Percentiles rank a stretch among this genome's conserved stretches.
Evolutionary conservation across 768 basidiomycete species (phyloP).

Genomic region (Collybia mongolica): DNA sequence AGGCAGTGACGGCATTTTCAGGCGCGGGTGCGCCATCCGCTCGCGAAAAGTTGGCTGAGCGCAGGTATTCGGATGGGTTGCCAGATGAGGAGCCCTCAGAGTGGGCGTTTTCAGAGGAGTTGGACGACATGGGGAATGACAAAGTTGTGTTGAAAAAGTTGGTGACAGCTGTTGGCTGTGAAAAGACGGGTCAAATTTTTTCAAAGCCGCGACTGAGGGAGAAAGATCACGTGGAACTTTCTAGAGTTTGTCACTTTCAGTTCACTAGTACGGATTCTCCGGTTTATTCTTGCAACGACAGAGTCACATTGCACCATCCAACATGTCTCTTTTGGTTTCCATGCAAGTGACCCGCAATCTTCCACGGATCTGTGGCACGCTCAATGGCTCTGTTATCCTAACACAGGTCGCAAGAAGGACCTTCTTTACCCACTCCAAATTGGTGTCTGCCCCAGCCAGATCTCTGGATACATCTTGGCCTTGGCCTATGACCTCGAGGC

Average conservation of each 20-base stretch:
- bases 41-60: slow-evolving; percentile 47
- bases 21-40: slow-evolving; percentile 36
- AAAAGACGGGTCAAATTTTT: slow-evolving; percentile 9
- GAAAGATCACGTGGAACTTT: slow-evolving; percentile 12
- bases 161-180: not conserved
- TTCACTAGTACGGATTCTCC: too few species aligned
- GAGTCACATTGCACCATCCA: slow-evolving; percentile 1
- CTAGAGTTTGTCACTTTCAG: not conserved
- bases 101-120: slow-evolving; percentile 17
- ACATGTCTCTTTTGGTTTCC: slow-evolving; percentile 12
- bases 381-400: too few species aligned
- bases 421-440: slow-evolving; percentile 14
- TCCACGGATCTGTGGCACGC: too few species aligned
- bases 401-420: slow-evolving; percentile 2
- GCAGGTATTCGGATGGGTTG: slow-evolving; percentile 44
- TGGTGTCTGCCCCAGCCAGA: slow-evolving; percentile 16
- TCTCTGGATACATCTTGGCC: slow-evolving; percentile 15
- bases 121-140: slow-evolving; percentile 30
- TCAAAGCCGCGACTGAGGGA: not conserved
- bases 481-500: slow-evolving; percentile 19
- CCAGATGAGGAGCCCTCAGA: slow-evolving; percentile 40
- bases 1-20: slow-evolving; percentile 72
- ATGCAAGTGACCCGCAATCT: not conserved
- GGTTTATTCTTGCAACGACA: not conserved
- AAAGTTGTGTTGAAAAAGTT: slow-evolving; percentile 12